Base-by-base conservation (phyloP, 192 early-diverging fungal species). In the Podila verticillata region DNA sequence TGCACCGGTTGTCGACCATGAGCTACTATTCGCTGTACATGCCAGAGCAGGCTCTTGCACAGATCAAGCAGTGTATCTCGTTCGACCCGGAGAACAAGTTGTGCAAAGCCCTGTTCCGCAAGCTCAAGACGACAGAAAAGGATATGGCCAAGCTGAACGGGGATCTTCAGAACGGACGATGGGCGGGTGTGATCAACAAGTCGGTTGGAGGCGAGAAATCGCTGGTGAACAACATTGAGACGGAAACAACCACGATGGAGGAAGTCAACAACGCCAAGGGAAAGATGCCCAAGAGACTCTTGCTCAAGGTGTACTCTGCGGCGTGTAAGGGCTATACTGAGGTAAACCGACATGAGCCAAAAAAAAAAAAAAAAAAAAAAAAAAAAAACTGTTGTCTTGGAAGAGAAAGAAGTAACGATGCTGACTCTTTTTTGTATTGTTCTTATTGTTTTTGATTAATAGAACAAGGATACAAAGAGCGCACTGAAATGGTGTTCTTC, bases 31-130 rank as follows among this genome's bases (percentile, higher is more conserved):
- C 82, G 5, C 65, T 94, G 35, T 84, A 95, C 48, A 92, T 96
- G 86, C 87, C 89, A 1, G 83, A 88, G 69, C 88, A 88, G 31
- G 92, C 95, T 10, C 58, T 96, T 34, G 71, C 85, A 1, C 85
- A 87, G 65, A 84, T 94, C 68, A 96, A 97, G 59, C 93, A 95
- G 65, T 98, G 97, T 75, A 84, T 97, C 15, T 88, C 91, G 30
- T 91, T 91, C 6, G 97, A 99, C 74, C 96, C 95, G 2, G 97
- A 99, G 56, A 91, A 99, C 81, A 95, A 94, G 78, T 36, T 82
- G 32, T 99, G 97, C 88, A 96, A 96, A 82, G 83, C 73, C 7
- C 70, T 90, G 7, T 96, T 95, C 74, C 80, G 87, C 29, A 83
- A 78, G 59, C 68, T 96, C 39, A 96, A 95, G 65, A 88, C 89